Conservation (phyloP, 805 yeast genomes). For the Wickerhamiella parazyma region DNA sequence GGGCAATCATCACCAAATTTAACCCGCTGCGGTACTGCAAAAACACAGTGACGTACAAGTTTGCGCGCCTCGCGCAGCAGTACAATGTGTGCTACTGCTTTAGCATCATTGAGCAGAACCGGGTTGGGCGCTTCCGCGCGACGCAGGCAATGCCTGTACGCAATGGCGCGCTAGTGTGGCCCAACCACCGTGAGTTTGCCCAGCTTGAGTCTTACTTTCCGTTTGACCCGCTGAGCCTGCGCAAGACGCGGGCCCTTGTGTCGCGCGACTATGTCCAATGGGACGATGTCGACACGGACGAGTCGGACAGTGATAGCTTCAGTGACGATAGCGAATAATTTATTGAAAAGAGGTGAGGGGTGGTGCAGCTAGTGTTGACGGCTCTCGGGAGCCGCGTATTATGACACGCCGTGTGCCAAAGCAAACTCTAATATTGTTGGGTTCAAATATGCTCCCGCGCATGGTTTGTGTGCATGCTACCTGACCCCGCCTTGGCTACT, state of each 20-base stretch:
- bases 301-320: slow-evolving; percentile 32
- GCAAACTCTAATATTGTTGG: too few species aligned
- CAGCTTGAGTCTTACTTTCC: slow-evolving; percentile 94
- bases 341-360: too few species aligned
- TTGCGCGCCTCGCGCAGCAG: slow-evolving; percentile 82
- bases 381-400: too few species aligned
- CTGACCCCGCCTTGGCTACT: too few species aligned
- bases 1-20: slow-evolving; percentile 73
- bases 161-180: slow-evolving; percentile 30
- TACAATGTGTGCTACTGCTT: slow-evolving; percentile 87
- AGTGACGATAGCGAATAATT: not conserved
- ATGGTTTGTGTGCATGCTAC: too few species aligned
- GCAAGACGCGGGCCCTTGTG: slow-evolving; percentile 42
- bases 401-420: too few species aligned
- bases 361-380: too few species aligned
- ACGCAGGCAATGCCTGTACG: slow-evolving; percentile 18
- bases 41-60: slow-evolving; percentile 83
- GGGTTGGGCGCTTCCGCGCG: slow-evolving; percentile 44
- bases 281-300: slow-evolving; percentile 55
- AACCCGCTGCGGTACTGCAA: slow-evolving; percentile 90
- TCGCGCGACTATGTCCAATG: slow-evolving; percentile 60
- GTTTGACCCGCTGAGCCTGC: slow-evolving; percentile 78
- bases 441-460: too few species aligned
- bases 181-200: slow-evolving; percentile 63
- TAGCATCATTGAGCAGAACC: slow-evolving; percentile 81